Conservation (phyloP, 169 alveolate genomes). For the Plasmodium fragile region DNA sequence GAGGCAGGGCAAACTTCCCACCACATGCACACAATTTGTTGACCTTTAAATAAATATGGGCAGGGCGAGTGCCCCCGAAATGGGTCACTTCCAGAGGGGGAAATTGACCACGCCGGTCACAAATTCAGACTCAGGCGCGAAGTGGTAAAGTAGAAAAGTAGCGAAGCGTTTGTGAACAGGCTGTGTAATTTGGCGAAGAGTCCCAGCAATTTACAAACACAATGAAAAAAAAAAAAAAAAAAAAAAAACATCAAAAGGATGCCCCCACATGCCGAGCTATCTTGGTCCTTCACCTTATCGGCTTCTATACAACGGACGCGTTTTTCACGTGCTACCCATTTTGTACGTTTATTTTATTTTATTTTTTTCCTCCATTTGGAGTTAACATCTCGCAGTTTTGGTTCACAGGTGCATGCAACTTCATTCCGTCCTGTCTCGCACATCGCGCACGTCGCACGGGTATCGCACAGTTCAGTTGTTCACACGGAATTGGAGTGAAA, state of each 20-base stretch:
- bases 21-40: background rate
- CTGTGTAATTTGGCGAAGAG: background rate
- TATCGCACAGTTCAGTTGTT: background rate
- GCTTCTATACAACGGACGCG: background rate
- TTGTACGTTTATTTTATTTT: background rate
- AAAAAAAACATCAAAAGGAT: background rate
- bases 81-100: background rate
- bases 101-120: background rate
- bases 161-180: background rate
- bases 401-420: background rate
- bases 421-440: background rate
- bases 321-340: background rate
- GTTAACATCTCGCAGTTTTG: background rate
- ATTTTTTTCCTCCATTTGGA: background rate
- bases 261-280: background rate
- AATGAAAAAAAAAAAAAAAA: background rate
- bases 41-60: background rate
- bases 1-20: background rate
- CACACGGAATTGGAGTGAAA: background rate
- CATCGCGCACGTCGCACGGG: background rate
- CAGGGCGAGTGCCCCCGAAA: background rate
- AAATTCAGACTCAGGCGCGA: background rate
- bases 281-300: background rate
- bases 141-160: background rate
- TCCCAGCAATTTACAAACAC: background rate